Conservation (phyloP, 306 rosid species). For the Prunus padus region DNA sequence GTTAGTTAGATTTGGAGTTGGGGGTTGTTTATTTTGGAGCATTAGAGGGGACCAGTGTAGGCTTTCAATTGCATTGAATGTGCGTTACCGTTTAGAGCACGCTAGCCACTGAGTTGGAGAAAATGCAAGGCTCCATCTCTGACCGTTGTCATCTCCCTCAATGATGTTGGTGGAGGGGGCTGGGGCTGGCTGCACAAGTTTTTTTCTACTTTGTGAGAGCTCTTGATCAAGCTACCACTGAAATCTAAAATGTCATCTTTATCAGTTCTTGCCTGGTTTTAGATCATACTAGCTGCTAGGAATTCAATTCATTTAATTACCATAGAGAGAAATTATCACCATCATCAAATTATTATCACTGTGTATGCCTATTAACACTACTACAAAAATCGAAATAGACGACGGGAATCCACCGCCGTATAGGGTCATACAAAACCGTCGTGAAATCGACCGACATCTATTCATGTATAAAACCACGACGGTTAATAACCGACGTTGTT, state of each 20-base stretch:
- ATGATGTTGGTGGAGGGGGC: constrained; percentile 1
- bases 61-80: background rate
- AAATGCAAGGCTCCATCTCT: background rate
- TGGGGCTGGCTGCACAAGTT: background rate
- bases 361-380: no score
- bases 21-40: background rate
- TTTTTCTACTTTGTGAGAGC: background rate
- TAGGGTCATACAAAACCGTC: no score
- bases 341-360: no score
- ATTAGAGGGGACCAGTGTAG: background rate
- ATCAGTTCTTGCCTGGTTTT: background rate
- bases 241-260: background rate
- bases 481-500: no score
- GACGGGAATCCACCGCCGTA: no score
- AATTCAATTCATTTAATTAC: no score
- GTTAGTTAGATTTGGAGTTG: constrained; percentile 3
- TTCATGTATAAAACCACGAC: no score
- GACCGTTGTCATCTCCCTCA: background rate
- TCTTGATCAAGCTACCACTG: background rate
- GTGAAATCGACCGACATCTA: no score
- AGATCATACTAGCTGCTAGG: no score
- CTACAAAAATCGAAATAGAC: no score
- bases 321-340: no score
- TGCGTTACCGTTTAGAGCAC: constrained; percentile 5
- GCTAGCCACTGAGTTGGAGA: background rate